A percentile compares a stretch with the other conserved stretches of the same genome.
These are phyloP conservation scores for Scleromitrula shiraiana DNA, from an alignment of 2,329 filamentous ascomycete genomes.

Conservation along the genomic window DNA sequence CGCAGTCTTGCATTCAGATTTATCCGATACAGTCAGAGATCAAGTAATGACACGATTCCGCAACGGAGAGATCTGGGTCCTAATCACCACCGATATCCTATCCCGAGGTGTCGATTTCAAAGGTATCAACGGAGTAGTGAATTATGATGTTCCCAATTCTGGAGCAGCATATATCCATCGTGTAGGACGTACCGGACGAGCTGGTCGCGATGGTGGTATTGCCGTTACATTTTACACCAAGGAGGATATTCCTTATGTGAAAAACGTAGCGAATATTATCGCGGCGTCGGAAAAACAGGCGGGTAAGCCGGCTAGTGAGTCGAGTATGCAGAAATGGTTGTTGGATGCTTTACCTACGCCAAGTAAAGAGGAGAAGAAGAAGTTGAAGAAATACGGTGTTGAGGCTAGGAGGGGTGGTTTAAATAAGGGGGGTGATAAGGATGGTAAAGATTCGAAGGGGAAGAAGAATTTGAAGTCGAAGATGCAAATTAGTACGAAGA, in stretches of 20 bases:
- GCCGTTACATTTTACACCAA: constrained; percentile 94
- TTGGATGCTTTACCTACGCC: constrained; percentile 79
- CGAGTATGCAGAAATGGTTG: constrained; percentile 73
- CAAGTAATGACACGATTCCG: constrained; percentile 85
- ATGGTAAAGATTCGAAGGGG: constrained; percentile 20
- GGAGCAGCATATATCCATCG: constrained; percentile 89
- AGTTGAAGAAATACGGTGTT: constrained; percentile 73
- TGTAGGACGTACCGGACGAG: constrained; percentile 82
- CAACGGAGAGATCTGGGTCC: constrained; percentile 86
- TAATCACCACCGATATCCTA: constrained; percentile 92
- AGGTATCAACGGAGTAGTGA: constrained; percentile 91
- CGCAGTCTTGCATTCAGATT: constrained; percentile 81
- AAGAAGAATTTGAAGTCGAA: constrained; percentile 22
- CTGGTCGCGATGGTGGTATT: constrained; percentile 77
- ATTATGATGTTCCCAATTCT: constrained; percentile 93
- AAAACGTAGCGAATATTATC: constrained; percentile 90
- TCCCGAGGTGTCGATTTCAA: constrained; percentile 91
- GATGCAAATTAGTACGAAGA: constrained; percentile 72
- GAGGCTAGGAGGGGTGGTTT: constrained; percentile 51
- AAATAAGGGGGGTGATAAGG: constrained; percentile 33
- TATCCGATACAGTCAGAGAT: constrained; percentile 68
- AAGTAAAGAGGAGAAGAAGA: constrained; percentile 75
- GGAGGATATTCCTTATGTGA: constrained; percentile 85
- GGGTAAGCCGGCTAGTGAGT: constrained; percentile 40
- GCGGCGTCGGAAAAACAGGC: constrained; percentile 69